Conservation (phyloP, 2,329 filamentous ascomycete species). For the Zymoseptoria passerinii region DNA sequence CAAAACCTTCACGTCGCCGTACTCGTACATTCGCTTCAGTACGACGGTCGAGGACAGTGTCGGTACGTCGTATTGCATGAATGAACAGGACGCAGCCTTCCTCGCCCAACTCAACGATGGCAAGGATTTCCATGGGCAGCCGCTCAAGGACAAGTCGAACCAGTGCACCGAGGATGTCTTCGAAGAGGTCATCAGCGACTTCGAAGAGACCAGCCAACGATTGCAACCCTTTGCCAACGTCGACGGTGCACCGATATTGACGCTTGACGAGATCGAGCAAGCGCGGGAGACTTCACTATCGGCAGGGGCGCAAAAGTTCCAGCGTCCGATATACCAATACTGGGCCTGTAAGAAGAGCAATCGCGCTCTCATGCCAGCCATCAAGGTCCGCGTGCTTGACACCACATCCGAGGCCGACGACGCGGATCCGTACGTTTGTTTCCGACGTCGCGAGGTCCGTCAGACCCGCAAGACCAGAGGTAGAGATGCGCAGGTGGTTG, state of each 20-base stretch:
- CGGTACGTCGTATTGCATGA: slow-evolving; percentile 89
- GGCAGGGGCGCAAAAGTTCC: slow-evolving; percentile 48
- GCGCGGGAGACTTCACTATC: slow-evolving; percentile 52
- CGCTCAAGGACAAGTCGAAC: slow-evolving; percentile 34
- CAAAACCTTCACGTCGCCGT: slow-evolving; percentile 69
- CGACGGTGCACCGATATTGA: slow-evolving; percentile 67
- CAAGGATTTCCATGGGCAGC: slow-evolving; percentile 42
- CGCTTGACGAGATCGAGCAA: slow-evolving; percentile 51
- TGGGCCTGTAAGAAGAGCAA: slow-evolving; percentile 72
- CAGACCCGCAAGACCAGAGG: slow-evolving; percentile 92
- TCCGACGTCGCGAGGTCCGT: slow-evolving; percentile 86
- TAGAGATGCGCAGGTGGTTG: slow-evolving; percentile 85
- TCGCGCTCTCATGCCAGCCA: slow-evolving; percentile 61
- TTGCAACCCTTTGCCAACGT: slow-evolving; percentile 85
- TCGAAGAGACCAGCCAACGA: slow-evolving; percentile 74
- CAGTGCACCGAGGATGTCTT: slow-evolving; percentile 84
- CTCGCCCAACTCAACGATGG: slow-evolving; percentile 78
- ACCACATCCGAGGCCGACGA: slow-evolving; percentile 91
- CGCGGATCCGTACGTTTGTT: slow-evolving; percentile 94
- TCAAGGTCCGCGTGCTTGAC: slow-evolving; percentile 70
- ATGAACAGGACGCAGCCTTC: slow-evolving; percentile 77
- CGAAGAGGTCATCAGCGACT: slow-evolving; percentile 88
- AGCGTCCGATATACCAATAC: slow-evolving; percentile 78
- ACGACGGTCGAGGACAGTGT: slow-evolving; percentile 95
- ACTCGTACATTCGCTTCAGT: slow-evolving; percentile 94